Evolutionary conservation across 768 basidiomycete genomes (phyloP).

Genomic region (Inosperma sp.): DNA sequence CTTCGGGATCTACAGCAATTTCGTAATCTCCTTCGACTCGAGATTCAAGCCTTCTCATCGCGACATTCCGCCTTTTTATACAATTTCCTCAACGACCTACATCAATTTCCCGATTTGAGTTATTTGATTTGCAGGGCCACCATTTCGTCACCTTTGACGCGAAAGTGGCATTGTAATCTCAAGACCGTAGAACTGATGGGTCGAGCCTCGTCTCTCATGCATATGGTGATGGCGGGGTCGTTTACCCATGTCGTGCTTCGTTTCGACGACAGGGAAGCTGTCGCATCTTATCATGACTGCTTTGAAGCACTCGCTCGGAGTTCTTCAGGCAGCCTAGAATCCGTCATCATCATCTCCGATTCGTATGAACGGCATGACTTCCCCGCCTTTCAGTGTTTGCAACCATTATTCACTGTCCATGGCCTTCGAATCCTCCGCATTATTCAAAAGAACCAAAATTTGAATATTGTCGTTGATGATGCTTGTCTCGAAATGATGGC

Average conservation of each 20-base stretch:
- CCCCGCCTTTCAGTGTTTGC: neutral
- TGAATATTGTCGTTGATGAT: neutral
- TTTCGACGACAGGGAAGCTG: neutral
- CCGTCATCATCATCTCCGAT: neutral
- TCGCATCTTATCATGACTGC: neutral
- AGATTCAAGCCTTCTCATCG: neutral
- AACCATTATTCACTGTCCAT: neutral
- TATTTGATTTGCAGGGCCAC: neutral
- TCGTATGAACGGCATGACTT: too few relatives aligned
- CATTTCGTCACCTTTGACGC: neutral
- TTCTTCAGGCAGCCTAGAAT: neutral
- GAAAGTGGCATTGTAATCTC: neutral
- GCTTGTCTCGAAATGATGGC: neutral
- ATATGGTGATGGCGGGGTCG: neutral
- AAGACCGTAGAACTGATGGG: neutral
- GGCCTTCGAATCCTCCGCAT: neutral
- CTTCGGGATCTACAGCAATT: neutral
- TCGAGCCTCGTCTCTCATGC: neutral
- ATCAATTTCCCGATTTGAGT: neutral
- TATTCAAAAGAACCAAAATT: neutral
- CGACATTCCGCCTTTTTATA: neutral
- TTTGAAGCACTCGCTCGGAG: neutral
- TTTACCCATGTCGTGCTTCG: neutral
- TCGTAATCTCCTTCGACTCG: neutral
- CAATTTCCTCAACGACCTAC: neutral